Evolutionary conservation across 1,284 basidiomycete species (phyloP), one percentile per base, ranked within the genome.

Genomic region (Ustilago lituana): DNA sequence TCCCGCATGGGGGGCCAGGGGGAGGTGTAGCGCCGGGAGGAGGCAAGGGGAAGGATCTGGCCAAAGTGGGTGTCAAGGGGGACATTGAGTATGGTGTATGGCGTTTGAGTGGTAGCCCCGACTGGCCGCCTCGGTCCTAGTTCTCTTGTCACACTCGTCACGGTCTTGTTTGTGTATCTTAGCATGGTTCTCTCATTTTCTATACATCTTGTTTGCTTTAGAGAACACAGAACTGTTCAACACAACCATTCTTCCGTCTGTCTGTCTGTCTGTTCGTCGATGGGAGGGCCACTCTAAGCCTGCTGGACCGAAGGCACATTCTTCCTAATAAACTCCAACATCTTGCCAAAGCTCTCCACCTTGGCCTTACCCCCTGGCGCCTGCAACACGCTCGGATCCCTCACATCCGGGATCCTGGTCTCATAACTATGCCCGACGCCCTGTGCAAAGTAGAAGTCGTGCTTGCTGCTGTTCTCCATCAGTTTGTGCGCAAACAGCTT

Each of bases 21-120:
- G 58, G 62, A 8, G 70, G 70, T 11, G 70, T 73, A 0, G 64
- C 57, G 2, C 46, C 70, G 10, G 49, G 45, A 5, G 52, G 59
- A 15, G 70, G 65, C 11, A 76, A 69, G 46, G 70, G 62, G 5
- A 59, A 53, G 38, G 57, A 73, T 32, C 36, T 74, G 41, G 22
- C 10, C 8, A 53, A 49, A 33, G 2, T 60, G 4, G 58, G 59
- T 8, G 61, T 57, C 17, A 59, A 70, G 23, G 74, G 74, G 5
- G 74, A 77, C 48, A 68, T 77, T 40, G 74, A 77, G 60, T 64
- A 67, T 24, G 69, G 73, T 2, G 48, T 73, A 1, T 77, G 74
- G 74, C 36, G 59, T 19, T 19, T 73, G 36, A 58, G 43, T 10
- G 67, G 67, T 29, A 50, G 49, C 23, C 58, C 58, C 0, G 47